phyloP scores from a whole-genome alignment of 2,329 filamentous ascomycete species.

The Pseudofabraea citricarpa region DNA sequence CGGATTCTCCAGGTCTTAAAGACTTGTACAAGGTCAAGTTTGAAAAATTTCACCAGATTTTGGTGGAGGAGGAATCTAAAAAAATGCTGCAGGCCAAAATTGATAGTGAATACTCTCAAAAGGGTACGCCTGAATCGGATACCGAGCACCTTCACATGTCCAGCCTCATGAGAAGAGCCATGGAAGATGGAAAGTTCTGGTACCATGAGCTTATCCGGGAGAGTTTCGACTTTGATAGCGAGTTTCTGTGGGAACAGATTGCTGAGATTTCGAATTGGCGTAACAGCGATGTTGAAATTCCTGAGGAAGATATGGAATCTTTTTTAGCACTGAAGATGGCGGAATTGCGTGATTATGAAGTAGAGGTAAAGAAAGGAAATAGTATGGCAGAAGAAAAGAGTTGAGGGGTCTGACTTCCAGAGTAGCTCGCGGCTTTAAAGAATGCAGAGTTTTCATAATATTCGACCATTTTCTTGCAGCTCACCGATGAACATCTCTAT shows the following conservation, averaged over 20 bases:
- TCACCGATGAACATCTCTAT: too few relatives aligned
- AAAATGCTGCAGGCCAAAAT: not conserved
- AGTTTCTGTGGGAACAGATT: slow-evolving; percentile 3
- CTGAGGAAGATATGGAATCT: too few relatives aligned
- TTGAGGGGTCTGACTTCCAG: too few relatives aligned
- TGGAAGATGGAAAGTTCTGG: slow-evolving; percentile 11
- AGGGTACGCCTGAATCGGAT: not conserved
- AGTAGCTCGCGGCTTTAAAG: too few relatives aligned
- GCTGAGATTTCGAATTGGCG: too few relatives aligned
- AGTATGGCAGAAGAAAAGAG: too few relatives aligned
- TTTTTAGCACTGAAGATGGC: too few relatives aligned
- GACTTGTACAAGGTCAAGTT: slow-evolving; percentile 5
- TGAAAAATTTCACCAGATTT: slow-evolving; percentile 3
- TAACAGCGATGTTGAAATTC: too few relatives aligned
- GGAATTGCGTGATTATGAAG: too few relatives aligned
- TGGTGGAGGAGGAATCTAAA: slow-evolving; percentile 4
- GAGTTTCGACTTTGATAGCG: slow-evolving; percentile 7
- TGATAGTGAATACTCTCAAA: not conserved
- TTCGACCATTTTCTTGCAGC: too few relatives aligned
- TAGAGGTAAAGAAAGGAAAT: too few relatives aligned
- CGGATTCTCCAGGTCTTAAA: not conserved
- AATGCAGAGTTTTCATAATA: too few relatives aligned
- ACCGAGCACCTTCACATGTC: slow-evolving; percentile 3
- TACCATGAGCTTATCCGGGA: slow-evolving; percentile 8
- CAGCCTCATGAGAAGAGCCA: slow-evolving; percentile 7